Percentiles rank a stretch among this genome's conserved stretches.
Evolutionary conservation across 192 early-diverging fungal genomes (phyloP).

Genomic region (Glomus cerebriforme): DNA sequence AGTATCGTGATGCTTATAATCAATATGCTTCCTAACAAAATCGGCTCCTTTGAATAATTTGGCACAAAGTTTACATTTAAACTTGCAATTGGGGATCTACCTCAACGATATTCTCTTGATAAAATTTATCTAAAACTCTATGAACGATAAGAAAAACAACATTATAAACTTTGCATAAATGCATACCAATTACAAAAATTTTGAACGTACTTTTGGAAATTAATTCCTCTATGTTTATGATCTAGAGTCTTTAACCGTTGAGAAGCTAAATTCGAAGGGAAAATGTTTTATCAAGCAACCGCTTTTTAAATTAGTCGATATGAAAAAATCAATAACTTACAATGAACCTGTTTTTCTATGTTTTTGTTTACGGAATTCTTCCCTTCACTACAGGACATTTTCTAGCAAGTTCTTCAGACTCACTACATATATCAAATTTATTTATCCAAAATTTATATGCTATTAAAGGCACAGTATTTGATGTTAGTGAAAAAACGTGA

Average conservation of each 20-base stretch:
- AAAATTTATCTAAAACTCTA: background rate
- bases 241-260: conserved; percentile 60
- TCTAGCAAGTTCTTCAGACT: conserved; percentile 82
- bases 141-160: background rate
- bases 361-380: conserved; percentile 9
- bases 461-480: conserved; percentile 80
- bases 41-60: conserved; percentile 95
- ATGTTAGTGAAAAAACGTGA: conserved; percentile 66
- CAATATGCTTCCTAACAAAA: conserved; percentile 94
- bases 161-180: background rate
- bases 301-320: too few relatives aligned
- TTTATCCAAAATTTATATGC: conserved; percentile 82
- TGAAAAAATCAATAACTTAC: conserved; percentile 8
- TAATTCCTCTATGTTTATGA: conserved; percentile 55
- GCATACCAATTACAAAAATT: too few relatives aligned
- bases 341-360: conserved; percentile 18
- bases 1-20: conserved; percentile 82
- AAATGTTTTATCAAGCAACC: too few relatives aligned
- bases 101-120: conserved; percentile 42
- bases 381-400: conserved; percentile 55
- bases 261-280: conserved; percentile 34
- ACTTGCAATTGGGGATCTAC: conserved; percentile 84
- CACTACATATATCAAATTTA: conserved; percentile 53
- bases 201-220: conserved; percentile 46
- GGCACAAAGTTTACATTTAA: conserved; percentile 85